Conservation (phyloP, 2,329 filamentous ascomycete species). For the Ascochyta viciae-villosae region DNA sequence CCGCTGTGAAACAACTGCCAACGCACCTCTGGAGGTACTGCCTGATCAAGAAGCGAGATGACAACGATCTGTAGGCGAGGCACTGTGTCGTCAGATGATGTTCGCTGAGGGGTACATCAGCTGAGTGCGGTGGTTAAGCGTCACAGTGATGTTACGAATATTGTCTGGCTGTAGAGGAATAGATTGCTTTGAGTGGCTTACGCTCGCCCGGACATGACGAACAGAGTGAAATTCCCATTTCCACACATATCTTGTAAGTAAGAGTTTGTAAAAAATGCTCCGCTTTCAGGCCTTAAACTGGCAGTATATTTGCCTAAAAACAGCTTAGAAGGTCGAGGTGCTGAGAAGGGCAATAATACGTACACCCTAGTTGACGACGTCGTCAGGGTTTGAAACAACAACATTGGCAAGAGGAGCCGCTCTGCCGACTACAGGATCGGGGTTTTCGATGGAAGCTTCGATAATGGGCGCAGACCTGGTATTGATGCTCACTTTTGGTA, state of each 20-base stretch:
- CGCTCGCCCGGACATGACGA: neutral
- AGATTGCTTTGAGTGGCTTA: neutral
- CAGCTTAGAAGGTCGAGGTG: too few species aligned
- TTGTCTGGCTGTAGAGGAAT: too few species aligned
- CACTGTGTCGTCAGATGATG: constrained; percentile 16
- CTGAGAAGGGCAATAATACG: neutral
- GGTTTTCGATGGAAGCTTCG: neutral
- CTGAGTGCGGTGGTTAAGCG: neutral
- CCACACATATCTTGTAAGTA: neutral
- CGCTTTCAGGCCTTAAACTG: too few species aligned
- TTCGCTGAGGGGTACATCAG: neutral
- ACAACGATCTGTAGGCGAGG: constrained; percentile 2
- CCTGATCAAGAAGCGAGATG: constrained; percentile 5
- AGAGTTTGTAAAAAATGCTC: too few species aligned
- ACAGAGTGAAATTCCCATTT: neutral
- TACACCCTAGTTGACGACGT: neutral
- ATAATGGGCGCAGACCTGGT: constrained; percentile 1
- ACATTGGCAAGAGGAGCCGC: neutral
- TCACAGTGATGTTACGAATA: neutral
- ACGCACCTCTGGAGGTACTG: constrained; percentile 19
- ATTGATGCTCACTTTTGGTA: neutral
- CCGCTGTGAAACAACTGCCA: constrained; percentile 36
- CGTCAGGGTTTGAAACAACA: neutral
- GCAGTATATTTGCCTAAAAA: too few species aligned
- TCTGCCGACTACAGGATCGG: neutral